Evolutionary conservation across 23 red algal species (phyloP).

Genomic region (Gracilaria domingensis): DNA sequence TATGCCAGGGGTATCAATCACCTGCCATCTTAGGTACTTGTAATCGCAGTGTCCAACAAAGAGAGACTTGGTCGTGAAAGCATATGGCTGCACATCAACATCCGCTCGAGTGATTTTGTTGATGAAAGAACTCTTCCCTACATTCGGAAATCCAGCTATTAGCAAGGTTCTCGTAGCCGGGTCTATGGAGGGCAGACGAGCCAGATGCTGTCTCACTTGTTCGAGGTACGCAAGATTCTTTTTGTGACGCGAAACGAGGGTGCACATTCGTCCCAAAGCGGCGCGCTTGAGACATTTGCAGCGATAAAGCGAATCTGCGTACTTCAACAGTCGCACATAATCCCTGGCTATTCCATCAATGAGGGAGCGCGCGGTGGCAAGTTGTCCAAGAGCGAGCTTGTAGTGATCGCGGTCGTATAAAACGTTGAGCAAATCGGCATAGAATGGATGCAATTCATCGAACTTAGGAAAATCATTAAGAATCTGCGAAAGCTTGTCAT

Average conservation of each 20-base stretch:
- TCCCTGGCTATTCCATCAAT: slow-evolving; percentile 91
- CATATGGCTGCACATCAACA: slow-evolving; percentile 98
- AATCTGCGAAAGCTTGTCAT: slow-evolving; percentile 92
- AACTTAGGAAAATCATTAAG: slow-evolving; percentile 92
- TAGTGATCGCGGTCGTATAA: slow-evolving; percentile 99
- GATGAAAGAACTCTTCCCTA: slow-evolving; percentile 98
- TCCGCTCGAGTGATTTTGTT: slow-evolving; percentile 95
- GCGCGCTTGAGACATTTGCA: slow-evolving; percentile 95
- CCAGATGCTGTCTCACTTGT: slow-evolving; percentile 96
- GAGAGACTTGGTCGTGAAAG: slow-evolving; percentile 98
- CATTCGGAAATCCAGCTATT: slow-evolving; percentile 95
- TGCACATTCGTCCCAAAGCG: slow-evolving; percentile 95
- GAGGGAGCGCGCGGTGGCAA: slow-evolving; percentile 77
- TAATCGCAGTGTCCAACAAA: slow-evolving; percentile 98
- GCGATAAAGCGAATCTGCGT: slow-evolving; percentile 95
- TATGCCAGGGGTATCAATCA: slow-evolving; percentile 98
- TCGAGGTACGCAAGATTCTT: slow-evolving; percentile 92
- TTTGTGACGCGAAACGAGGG: slow-evolving; percentile 79
- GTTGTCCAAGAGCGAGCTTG: slow-evolving; percentile 93
- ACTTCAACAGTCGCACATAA: slow-evolving; percentile 92
- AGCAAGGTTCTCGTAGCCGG: slow-evolving; percentile 88
- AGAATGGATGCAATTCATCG: slow-evolving; percentile 96
- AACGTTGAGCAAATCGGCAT: slow-evolving; percentile 96
- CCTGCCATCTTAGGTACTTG: slow-evolving; percentile 97
- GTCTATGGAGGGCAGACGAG: slow-evolving; percentile 93